Evolutionary conservation across 768 basidiomycete genomes (phyloP), one percentile per base, ranked within the genome.

Genomic region (Leccinum sublutescens): DNA sequence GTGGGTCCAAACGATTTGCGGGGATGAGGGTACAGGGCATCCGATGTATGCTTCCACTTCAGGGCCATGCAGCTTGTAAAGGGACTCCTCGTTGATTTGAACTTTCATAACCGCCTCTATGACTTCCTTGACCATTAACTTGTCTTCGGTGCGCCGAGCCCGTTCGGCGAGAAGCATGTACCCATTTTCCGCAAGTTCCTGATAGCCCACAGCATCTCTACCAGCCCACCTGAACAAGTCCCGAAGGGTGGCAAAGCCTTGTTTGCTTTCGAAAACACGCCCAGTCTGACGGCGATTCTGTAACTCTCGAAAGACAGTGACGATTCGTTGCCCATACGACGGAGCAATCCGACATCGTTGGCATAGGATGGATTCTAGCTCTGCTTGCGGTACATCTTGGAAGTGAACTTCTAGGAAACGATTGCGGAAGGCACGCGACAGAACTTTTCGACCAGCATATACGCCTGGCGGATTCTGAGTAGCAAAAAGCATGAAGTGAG

Each of bases 331-430:
- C 17, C 92, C 93, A 66, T 96, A 95, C 0, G 95, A 95, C 0
- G 95, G 96, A 0, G 97, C 92, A 55, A 98, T 98, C 52, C 81
- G 85, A 73, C 94, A 96, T 51, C 94, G 81, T 68, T 95, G 88
- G 66, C 88, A 92, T n/a, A 99, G 79, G 63, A 99, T 98, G 3
- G 86, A 89, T 74, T 98, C 93, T 48, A 98, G 78, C 71, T 99
- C 97, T 5, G 80, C 80, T 72, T 98, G 93, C 0, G 97, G 97
- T 0, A 98, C 95, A 65, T 99, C 96, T 55, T 93, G 89, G 68
- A 98, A 98, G 70, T 98, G 95, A 21, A 98, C 92, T 72, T 99
- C 97, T 17, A 99, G 83, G 75, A 98, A 98, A 6, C 97, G 91
- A 74, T 95, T 97, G 31, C 97, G 85, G 77, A 99, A 98, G 1